Evolutionary conservation across 768 basidiomycete species (phyloP), one percentile per base, ranked within the genome.

Genomic region (Psilocybe subaeruginosa): DNA sequence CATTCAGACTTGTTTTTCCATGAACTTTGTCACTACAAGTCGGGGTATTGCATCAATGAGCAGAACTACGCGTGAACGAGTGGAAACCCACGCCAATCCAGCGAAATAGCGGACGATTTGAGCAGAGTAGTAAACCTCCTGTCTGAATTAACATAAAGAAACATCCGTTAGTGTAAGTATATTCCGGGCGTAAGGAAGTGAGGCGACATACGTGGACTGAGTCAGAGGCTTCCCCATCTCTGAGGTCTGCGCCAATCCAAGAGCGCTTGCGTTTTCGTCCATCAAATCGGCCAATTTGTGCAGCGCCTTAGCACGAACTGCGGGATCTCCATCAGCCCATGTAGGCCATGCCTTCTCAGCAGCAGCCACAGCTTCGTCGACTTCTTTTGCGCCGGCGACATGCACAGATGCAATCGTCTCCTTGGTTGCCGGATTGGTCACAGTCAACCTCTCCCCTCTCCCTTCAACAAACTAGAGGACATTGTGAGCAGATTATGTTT

Each of bases 221-320:
- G 29, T 31, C 8, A 52, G 8, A 19, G 59, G 57, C 59, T 43
- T 17, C 80, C 84, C 83, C 63, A 86, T 87, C 71, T 93, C 85
- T 61, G 89, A 73, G 7, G 67, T 58, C 54, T 74, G 73, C 16
- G 74, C 62, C 4, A 72, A 73, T 1, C 72, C 65, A 29, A 77
- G 63, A 59, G 75, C 74, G 6, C 72, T 70, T 1, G 51, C 60
- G 23, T 75, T 53, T 35, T 64, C 52, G 30, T 74, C 72, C 35
- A 76, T 66, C 3, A 75, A 65, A 37, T 75, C 68, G 3, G 73
- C 74, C 16, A 77, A 64, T 47, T 74, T 77, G 59, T 69, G 68
- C 30, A 77, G 51, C 1, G 73, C 54, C 29, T 69, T 67, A 19
- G 70, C 73, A 8, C 76, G 70, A n/a, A 56, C 54, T 6, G 57